Base-by-base conservation (phyloP, 1,139 yeast genomes). In the Lodderomyces pseudojiufengensis region DNA sequence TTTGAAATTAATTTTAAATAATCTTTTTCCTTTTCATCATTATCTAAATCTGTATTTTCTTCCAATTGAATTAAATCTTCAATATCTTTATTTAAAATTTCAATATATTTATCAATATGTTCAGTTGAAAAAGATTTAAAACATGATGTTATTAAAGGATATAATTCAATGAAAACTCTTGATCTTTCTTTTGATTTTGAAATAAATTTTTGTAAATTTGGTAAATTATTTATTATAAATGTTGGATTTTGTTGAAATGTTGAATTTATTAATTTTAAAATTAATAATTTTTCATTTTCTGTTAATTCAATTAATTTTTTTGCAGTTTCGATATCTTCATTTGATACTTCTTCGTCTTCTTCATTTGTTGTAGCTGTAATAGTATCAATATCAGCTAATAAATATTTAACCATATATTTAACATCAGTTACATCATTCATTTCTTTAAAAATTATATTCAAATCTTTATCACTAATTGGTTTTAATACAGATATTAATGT, bases 311-410 rank as follows among this genome's bases (percentile, higher is more conserved):
- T 42, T n/a, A 44, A 31, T 11, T 41, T 37, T 29, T 49, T 56
- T 28, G 63, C 51, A 20, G 50, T 54, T 3, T 42, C 41, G 6
- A 49, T 47, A 31, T 57, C 60, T 1, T 35, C 46, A 24, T 45
- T 46, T 6, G 30, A 40, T 24, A 30, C 27, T 18, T 27, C 10
- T 10, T 33, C 39, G 1, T 45, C 49, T 4, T 41, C 43, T 3
- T 39, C 31, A 3, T 36, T 42, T 5, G 12, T 20, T 4, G 11
- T n/a, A 11, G 23, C n/a, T 32, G 33, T 5, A 61, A 41, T 1
- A 73, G 56, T 0, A 75, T 27, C 64, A 3, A 64, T 40, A 48
- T 78, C 84, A 33, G 63, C 56, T 21, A 66, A 46, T 6, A 68
- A 48, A 43, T 67, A 76, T 2, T 61, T 52, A 1, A 73, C 39